Conservation (phyloP, 192 early-diverging fungal species). For the Coemansia sp. region DNA sequence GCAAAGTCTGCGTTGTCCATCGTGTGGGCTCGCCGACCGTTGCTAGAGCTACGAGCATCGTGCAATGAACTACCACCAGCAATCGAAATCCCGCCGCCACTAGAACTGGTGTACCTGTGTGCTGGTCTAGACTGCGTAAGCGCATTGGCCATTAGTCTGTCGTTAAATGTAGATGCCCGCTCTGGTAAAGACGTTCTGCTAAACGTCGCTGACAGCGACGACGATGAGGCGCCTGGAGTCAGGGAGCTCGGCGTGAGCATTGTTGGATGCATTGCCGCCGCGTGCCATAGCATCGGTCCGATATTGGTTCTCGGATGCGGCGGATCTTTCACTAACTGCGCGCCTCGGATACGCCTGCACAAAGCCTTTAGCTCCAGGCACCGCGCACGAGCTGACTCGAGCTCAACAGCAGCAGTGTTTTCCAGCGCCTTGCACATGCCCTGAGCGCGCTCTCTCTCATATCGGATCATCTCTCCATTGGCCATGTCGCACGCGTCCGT, state of each 20-base stretch:
- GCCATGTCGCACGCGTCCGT: slow-evolving; percentile 47
- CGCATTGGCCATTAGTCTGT: slow-evolving; percentile 3
- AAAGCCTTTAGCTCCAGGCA: slow-evolving; percentile 37
- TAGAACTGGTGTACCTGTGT: slow-evolving; percentile 36
- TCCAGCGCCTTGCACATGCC: slow-evolving; percentile 47
- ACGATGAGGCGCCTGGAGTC: slow-evolving; percentile 17
- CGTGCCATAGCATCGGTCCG: slow-evolving; percentile 49
- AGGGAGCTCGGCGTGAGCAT: slow-evolving; percentile 8
- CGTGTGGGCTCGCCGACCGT: slow-evolving; percentile 32
- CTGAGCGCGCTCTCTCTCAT: slow-evolving; percentile 39
- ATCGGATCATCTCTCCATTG: slow-evolving; percentile 39
- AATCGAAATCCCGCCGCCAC: slow-evolving; percentile 2
- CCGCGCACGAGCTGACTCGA: slow-evolving; percentile 42
- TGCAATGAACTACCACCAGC: background rate
- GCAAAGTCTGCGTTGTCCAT: slow-evolving; percentile 40
- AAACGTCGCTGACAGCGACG: slow-evolving; percentile 11
- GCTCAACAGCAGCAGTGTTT: slow-evolving; percentile 39
- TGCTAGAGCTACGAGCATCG: slow-evolving; percentile 5
- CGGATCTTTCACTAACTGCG: slow-evolving; percentile 48
- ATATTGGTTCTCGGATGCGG: slow-evolving; percentile 51
- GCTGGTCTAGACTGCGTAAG: background rate
- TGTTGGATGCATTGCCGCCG: slow-evolving; percentile 8
- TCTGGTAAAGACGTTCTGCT: slow-evolving; percentile 1
- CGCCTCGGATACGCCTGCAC: slow-evolving; percentile 36
- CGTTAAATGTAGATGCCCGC: slow-evolving; percentile 12